Base-by-base conservation (phyloP, 495 filamentous ascomycete species). In the Xylaria intraflava region DNA sequence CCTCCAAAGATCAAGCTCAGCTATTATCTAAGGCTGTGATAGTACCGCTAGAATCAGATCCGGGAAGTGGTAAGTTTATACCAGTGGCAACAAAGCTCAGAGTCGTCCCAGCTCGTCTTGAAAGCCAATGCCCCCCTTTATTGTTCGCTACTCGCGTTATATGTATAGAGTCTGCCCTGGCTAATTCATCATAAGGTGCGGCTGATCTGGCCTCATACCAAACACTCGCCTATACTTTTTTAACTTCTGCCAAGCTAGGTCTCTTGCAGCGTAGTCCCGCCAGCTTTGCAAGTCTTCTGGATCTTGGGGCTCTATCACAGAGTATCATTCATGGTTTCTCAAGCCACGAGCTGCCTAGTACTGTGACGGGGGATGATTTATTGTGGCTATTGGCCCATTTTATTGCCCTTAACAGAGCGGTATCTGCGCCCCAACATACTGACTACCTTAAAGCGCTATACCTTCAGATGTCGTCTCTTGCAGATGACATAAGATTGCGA, bases 331-430 rank as follows among this genome's bases (percentile, higher is more conserved):
- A 59, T 46, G 47, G 39, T 29, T 61, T 62, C 29, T 61, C 62
- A 5, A 14, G 22, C 9, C 48, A 7, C 11, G 35, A 49, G 2
- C 24, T 26, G 19, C 27, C 42, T 39, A 16, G 35, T 45, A 46
- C 8, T 16, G 12, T 55, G 20, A 68, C 70, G 45, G 61, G 64
- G 10, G 61, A 69, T 33, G 62, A 64, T 20, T 75, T 77, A 14
- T 70, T 90, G 19, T 94, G 90, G 86, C 74, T 98, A 19, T 69
- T 96, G 44, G 78, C 86, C 19, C 87, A 95, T 62, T 82, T 90
- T 53, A 86, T 96, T 45, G 87, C 79, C 59, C 80, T 95, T 41
- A 81, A 86, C 57, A 77, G 80, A 31, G 65, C 71, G 48, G 55
- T 70, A 11, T 69, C 78, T 12, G 60, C 53, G 6, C 52, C 62